Evolutionary conservation across 495 filamentous ascomycete species (phyloP).

Genomic region (Jackrogersella multiformis): DNA sequence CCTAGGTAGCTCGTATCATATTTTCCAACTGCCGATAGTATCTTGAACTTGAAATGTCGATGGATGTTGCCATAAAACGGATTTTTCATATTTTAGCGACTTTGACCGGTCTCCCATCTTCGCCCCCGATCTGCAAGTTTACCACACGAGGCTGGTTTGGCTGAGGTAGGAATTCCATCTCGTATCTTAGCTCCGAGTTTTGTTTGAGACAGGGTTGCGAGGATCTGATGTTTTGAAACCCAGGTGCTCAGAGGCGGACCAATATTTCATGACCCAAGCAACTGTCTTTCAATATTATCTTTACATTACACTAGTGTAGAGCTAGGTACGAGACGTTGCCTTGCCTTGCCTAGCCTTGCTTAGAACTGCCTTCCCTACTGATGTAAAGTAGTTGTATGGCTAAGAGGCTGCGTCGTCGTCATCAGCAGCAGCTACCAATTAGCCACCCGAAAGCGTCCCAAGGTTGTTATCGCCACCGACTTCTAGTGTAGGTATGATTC

Average conservation of each 20-base stretch:
- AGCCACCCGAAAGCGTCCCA: neutral
- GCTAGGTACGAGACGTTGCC: neutral
- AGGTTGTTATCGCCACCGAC: neutral
- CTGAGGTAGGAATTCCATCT: constrained; percentile 12
- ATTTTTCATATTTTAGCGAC: neutral
- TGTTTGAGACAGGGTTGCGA: constrained; percentile 23
- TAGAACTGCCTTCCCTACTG: neutral
- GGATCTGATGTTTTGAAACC: neutral
- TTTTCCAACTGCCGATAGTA: neutral
- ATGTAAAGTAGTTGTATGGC: neutral
- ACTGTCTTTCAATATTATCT: neutral
- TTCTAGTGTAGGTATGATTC: neutral
- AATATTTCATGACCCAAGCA: constrained; percentile 1
- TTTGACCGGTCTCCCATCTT: constrained; percentile 28
- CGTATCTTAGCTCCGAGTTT: constrained; percentile 11
- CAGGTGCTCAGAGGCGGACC: neutral
- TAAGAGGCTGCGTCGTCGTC: neutral
- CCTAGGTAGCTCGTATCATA: neutral
- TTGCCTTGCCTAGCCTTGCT: too few relatives aligned
- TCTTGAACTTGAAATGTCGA: constrained; percentile 5
- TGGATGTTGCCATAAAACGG: constrained; percentile 6
- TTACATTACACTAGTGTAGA: too few relatives aligned
- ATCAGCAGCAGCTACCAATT: neutral
- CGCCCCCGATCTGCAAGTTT: constrained; percentile 23
- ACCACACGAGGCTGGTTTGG: constrained; percentile 8